These are phyloP conservation scores for Pseudoneurospora amorphoporcata DNA, from an alignment of 495 filamentous ascomycete species.

Conservation along the genomic window DNA sequence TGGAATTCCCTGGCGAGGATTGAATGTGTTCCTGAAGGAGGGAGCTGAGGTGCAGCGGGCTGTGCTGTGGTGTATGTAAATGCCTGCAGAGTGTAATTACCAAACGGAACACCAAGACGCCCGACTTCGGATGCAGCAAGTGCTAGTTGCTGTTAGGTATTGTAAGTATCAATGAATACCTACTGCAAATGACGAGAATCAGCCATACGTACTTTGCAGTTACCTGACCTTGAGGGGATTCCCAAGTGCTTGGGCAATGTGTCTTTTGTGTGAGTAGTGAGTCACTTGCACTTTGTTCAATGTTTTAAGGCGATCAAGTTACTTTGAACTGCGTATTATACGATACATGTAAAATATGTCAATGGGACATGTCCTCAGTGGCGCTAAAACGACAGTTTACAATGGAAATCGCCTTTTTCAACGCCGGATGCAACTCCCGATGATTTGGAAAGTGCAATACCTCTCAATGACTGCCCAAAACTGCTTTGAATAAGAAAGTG, in stretches of 20 bases:
- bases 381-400: neutral
- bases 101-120: neutral
- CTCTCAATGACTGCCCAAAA: neutral
- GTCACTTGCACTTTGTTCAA: neutral
- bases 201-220: neutral
- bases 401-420: neutral
- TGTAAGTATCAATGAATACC: neutral
- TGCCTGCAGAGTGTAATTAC: neutral
- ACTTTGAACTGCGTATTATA: neutral
- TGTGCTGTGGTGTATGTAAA: neutral
- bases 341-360: neutral
- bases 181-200: neutral
- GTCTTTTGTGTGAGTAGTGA: neutral
- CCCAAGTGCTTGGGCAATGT: neutral
- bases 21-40: neutral
- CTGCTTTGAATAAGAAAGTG: neutral
- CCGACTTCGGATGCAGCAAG: neutral
- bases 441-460: neutral
- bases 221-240: neutral
- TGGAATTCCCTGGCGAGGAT: neutral
- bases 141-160: neutral
- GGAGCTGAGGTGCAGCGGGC: neutral
- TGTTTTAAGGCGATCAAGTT: neutral
- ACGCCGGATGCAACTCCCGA: neutral
- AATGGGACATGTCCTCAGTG: neutral